A percentile compares a stretch with the other conserved stretches of the same genome.
Conservation (phyloP, 2,329 filamentous ascomycete species). For the Fusarium sarcochroum region DNA sequence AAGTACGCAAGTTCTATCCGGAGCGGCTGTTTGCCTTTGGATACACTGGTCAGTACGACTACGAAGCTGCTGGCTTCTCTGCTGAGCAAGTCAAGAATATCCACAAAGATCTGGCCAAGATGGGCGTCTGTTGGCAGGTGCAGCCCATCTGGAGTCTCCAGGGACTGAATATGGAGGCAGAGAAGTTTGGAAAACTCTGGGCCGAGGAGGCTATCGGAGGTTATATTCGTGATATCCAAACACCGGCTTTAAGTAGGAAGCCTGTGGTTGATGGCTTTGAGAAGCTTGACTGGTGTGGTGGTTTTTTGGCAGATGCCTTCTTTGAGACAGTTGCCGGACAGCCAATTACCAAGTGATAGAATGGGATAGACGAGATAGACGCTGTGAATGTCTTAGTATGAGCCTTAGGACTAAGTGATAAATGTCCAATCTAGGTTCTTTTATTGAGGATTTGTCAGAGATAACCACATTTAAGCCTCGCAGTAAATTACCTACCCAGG, state of each 20-base stretch:
- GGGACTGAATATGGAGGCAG: not conserved
- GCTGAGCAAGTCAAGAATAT: not conserved
- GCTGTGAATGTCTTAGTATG: no score
- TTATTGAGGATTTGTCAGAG: no score
- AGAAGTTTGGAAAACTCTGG: not conserved
- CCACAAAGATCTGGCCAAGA: not conserved
- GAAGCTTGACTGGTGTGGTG: not conserved
- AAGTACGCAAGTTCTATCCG: not conserved
- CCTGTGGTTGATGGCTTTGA: not conserved
- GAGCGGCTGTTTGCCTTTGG: not conserved
- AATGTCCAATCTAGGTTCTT: no score
- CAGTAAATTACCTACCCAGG: no score
- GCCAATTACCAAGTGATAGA: not conserved
- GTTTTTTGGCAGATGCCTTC: not conserved
- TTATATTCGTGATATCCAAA: not conserved
- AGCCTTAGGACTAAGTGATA: no score
- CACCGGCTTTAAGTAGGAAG: not conserved
- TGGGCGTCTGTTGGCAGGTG: not conserved
- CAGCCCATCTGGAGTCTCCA: not conserved
- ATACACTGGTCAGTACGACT: no score
- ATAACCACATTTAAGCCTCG: no score
- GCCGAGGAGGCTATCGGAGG: not conserved
- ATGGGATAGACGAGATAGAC: no score
- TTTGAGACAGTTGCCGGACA: not conserved
- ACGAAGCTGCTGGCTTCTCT: not conserved